Base-by-base conservation (phyloP, 768 basidiomycete genomes). In the Podaxis pistillaris region DNA sequence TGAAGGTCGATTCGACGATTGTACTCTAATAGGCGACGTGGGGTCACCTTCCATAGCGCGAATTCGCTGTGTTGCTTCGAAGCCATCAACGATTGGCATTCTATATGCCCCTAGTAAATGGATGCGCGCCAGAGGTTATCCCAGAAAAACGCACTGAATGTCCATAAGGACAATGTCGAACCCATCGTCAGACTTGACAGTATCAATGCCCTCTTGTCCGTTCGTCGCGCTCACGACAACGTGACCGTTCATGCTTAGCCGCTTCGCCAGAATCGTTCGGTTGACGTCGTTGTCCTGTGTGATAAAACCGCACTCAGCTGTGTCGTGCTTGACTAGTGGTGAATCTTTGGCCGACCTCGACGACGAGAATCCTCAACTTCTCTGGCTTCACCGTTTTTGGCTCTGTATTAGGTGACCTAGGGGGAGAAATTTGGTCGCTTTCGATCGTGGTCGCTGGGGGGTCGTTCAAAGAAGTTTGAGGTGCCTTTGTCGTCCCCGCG, bases 121-220 rank as follows among this genome's bases (percentile, higher is more conserved):
- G 17, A 59, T 19, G 26, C 24, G 15, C 8, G 13, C 41, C 41
- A 3, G 19, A 37, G 13, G 22, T 37, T 37, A 28, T 22, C 53
- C 19, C 17, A 33, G 1, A 17, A 40, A 1, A 5, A 77, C 86
- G 64, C 65, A 90, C 88, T 90, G 90, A 11, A 93, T 84, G 70
- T 93, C 91, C 93, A 93, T 95, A 51, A 95, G 76, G 15, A 93
- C 78, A 61, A 81, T 81, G 68, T 95, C 91, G 67, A 90, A 89
- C 3, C 81, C 76, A 41, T 78, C 76, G 69, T 91, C 89, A 0
- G 73, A 69, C 57, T 79, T 71, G 26, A 91, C 75, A 63, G 79
- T 78, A 38, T 90, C 86, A 1, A 91, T 76, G 0, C 84, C 86
- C 67, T 92, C 90, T 71, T 89, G 89, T 2, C 93, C 91, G 69